Evolutionary conservation across 352 stramenopile genomes (phyloP), one percentile per base, ranked within the genome.

Genomic region (Vaucheria bursata): DNA sequence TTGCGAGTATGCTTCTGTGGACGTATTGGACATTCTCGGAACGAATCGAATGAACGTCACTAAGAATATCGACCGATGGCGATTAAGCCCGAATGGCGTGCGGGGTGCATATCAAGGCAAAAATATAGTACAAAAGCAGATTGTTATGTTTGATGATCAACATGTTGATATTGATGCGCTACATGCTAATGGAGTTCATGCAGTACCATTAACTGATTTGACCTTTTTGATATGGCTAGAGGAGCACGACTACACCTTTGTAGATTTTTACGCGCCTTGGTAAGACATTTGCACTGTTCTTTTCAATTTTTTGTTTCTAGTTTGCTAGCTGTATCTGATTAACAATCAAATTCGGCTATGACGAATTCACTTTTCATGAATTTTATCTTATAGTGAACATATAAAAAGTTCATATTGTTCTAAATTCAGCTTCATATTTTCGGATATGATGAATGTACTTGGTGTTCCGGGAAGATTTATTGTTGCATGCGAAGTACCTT

Each of bases 1-100:
- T 31, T 99, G 95, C 85, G 93, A 98, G 85, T 98, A 95, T 81
- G 92, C 96, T 4, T 91, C 85, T 29, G 90, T 98, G 1, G 95
- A 99, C 85, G 92, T 98, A 2, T 96, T 92, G 77, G 94, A 99
- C 86, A 93, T 96, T 82, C 93, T 97, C 64, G 95, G 95, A 75
- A 97, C 92, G 68, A 95, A 96, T 78, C 94, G 94, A 82, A 91
- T 97, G 85, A 98, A 98, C 88, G 95, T 98, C 82, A 98, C 94
- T n/a, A 53, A 95, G 79, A 97, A 98, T 88, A 93, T 98, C 35
- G 72, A 76, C 29, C 18, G 45, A 65, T 81, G 76, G 76, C 76
- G 79, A 53, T 70, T 81, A 64, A 71, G 75, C 37, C 38, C 49
- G 25, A 18, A 69, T 25, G 76, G 76, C 50, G 76, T 81, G 45